Evolutionary conservation across 441 rosid species (phyloP), one percentile per base, ranked within the genome.

Genomic region (Aleurites moluccanus): DNA sequence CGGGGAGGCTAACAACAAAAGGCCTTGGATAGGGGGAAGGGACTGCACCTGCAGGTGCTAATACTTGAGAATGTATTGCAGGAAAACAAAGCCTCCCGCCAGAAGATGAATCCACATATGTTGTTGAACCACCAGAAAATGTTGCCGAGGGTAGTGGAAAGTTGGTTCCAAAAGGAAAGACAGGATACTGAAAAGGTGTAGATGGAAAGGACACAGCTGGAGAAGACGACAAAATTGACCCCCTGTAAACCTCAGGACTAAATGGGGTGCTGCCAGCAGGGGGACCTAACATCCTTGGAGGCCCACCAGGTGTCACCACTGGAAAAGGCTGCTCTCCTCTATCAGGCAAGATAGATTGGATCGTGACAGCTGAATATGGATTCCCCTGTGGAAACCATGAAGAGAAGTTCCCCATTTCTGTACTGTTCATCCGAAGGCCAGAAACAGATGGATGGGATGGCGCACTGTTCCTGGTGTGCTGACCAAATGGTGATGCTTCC

Each of bases 261-360:
- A 80, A 84, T 47, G 79, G 69, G 6, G 71, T 76, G 67, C 78
- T 79, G n/a, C 79, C 76, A 73, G 80, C 30, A 55, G 89, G 78
- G 49, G 86, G 77, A 45, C 81, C 77, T 69, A 77, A 18, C 52
- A 86, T 77, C 45, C 89, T 76, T 40, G 78, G 86, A 16, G 82
- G 75, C 35, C 75, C 89, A 28, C 84, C 92, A 69, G 84, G 80
- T 42, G 90, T 77, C 71, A 90, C 84, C 59, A 89, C 38, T 23
- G 94, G 86, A 70, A 88, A 87, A 73, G 92, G 80, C 74, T 86
- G 97, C 49, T 92, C 98, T 28, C 88, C 90, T 78, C 94, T 81
- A 27, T 83, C 91, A 66, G 93, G 84, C 79, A 89, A 71, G 56
- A 87, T 70, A 69, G 88, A 85, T 74, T 89, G 96, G 71, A 89